Conservation (phyloP, 805 yeast species). For the Nematodospora valgi region DNA sequence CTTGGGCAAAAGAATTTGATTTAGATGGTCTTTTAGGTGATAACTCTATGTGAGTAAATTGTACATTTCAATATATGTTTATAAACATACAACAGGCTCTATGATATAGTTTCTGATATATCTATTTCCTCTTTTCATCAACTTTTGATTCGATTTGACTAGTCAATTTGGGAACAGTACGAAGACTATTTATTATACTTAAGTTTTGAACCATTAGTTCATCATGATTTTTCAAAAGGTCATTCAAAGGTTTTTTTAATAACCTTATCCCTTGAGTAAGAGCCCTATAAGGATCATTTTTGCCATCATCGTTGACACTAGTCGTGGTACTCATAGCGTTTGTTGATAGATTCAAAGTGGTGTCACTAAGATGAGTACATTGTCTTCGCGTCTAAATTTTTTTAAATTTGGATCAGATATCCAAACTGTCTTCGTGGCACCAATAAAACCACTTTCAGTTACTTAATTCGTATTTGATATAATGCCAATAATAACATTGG, state of each 20-base stretch:
- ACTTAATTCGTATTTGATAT: no score
- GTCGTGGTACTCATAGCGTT: no score
- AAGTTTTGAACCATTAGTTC: constrained; percentile 26
- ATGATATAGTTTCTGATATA: background rate
- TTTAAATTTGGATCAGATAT: no score
- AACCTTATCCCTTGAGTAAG: constrained; percentile 20
- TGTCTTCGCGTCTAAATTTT: no score
- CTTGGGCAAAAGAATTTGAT: constrained; percentile 94
- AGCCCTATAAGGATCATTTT: constrained; percentile 24
- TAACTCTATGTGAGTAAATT: constrained; percentile 21
- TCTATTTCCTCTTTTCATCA: background rate
- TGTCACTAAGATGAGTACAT: no score
- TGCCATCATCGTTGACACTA: background rate
- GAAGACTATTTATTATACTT: constrained; percentile 21
- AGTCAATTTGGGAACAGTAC: constrained; percentile 5
- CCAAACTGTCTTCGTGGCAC: no score
- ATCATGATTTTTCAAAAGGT: constrained; percentile 25
- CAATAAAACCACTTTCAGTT: no score
- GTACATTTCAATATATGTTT: constrained; percentile 1
- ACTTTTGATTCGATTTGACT: constrained; percentile 1
- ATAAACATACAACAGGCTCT: background rate
- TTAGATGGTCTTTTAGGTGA: constrained; percentile 72
- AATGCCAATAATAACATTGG: constrained; percentile 5
- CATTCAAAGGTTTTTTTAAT: constrained; percentile 23
- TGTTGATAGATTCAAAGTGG: no score